Base-by-base conservation (phyloP, 2,329 filamentous ascomycete species). In the Penicillium sp. region DNA sequence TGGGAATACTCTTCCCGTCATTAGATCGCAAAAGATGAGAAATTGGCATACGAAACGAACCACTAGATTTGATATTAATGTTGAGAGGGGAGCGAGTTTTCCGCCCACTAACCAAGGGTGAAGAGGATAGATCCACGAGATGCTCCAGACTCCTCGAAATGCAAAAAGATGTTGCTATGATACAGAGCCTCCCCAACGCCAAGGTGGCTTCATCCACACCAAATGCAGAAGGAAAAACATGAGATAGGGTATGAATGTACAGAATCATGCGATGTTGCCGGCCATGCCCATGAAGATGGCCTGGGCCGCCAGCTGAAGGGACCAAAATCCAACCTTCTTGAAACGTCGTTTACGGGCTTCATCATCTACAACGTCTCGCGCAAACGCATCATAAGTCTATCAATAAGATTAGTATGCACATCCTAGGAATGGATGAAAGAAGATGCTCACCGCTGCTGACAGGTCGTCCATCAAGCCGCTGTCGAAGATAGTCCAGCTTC, bases 241-340 rank as follows among this genome's bases (percentile, higher is more conserved):
- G 35, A 40, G n/a, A 43, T 19, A 55, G 53, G 53, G 55, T n/a
- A 55, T 35, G 66, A 66, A 63, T 64, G 55, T 68, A 71, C 65
- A 72, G 58, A 49, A 63, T 78, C 71, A 87, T 58, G 84, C 84
- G 63, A 87, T 82, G 68, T 93, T 95, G 16, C 94, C 94, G 4
- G 93, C 94, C 83, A 98, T 90, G 10, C 95, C 95, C 80, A 98
- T 90, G 73, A 98, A 95, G 38, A 99, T 84, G 3, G 94, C 95
- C 75, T 99, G 95, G 7, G 94, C 91, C 6, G 94, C 92, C 59
- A 99, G 81, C 69, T 94, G 93, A 58, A 98, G 83, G 3, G 93
- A 97, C 95, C 95, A 99, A 71, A 98, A 89, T 35, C 95, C 95
- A 30, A 97, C 95, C 79, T 98, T 97, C 76, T 93, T 96, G 74